Conservation (phyloP, 257 asterid genomes). For the Parsonsia alboflavescens region DNA sequence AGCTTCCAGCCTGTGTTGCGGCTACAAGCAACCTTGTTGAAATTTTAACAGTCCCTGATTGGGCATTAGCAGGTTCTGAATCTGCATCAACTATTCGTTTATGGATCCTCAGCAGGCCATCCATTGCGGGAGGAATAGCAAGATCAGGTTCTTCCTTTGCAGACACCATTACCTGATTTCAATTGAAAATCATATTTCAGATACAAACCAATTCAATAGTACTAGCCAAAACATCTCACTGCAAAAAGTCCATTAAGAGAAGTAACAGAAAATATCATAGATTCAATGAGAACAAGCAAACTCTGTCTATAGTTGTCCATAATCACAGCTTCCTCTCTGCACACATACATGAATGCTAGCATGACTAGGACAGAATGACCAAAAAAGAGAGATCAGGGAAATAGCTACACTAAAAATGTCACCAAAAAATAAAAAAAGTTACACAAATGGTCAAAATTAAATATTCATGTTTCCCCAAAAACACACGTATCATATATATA, state of each 20-base stretch:
- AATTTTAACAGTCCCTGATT: slow-evolving; percentile 38
- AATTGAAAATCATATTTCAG: background rate
- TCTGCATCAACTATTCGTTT: slow-evolving; percentile 61
- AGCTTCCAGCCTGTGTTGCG: slow-evolving; percentile 84
- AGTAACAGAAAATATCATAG: background rate
- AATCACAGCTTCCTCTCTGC: background rate
- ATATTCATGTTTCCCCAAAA: no score
- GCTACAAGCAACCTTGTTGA: slow-evolving; percentile 85
- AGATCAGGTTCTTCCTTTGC: slow-evolving; percentile 88
- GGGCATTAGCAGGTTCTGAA: slow-evolving; percentile 46
- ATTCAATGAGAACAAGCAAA: background rate
- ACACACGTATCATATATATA: background rate
- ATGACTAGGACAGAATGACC: background rate
- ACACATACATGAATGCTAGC: background rate
- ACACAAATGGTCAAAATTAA: background rate
- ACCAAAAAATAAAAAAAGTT: background rate
- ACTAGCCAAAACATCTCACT: background rate
- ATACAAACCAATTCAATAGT: background rate
- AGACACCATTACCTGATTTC: slow-evolving; percentile 66
- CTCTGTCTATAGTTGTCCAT: background rate
- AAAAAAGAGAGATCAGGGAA: background rate
- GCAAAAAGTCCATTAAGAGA: background rate
- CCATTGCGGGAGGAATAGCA: slow-evolving; percentile 74
- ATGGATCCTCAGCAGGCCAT: slow-evolving; percentile 78
- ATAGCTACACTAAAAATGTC: background rate